phyloP scores from a whole-genome alignment of 108 stramenopile genomes.

The Discostella pseudostelligera region DNA sequence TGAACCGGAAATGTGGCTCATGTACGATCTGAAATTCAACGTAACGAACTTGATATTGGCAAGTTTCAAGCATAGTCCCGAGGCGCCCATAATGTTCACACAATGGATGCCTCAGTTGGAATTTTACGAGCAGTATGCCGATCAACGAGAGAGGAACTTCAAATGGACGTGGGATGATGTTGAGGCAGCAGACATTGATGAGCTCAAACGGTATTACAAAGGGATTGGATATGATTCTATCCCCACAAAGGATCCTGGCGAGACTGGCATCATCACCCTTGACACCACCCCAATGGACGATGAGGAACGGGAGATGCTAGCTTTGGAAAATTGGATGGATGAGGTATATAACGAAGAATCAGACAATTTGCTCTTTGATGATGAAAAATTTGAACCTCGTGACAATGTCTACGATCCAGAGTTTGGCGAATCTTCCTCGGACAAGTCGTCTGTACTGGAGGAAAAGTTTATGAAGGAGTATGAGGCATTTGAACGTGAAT shows the following conservation, averaged over 20 bases:
- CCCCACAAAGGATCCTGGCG: slow-evolving; percentile 63
- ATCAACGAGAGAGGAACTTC: slow-evolving; percentile 66
- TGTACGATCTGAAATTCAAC: slow-evolving; percentile 84
- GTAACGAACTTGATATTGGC: slow-evolving; percentile 82
- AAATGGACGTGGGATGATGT: slow-evolving; percentile 83
- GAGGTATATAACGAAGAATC: slow-evolving; percentile 86
- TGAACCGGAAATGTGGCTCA: slow-evolving; percentile 59
- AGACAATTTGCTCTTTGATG: slow-evolving; percentile 81
- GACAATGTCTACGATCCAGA: slow-evolving; percentile 76
- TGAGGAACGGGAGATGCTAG: slow-evolving; percentile 84
- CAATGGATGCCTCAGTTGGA: slow-evolving; percentile 86
- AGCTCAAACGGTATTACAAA: slow-evolving; percentile 71
- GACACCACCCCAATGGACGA: slow-evolving; percentile 70
- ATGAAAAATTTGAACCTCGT: slow-evolving; percentile 71
- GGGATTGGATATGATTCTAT: slow-evolving; percentile 81
- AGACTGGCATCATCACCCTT: slow-evolving; percentile 72
- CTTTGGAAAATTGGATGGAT: slow-evolving; percentile 80
- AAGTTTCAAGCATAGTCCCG: slow-evolving; percentile 74
- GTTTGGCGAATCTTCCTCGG: slow-evolving; percentile 62
- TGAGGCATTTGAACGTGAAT: slow-evolving; percentile 60
- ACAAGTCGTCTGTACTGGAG: slow-evolving; percentile 58
- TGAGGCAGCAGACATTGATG: slow-evolving; percentile 68
- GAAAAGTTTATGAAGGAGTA: slow-evolving; percentile 63
- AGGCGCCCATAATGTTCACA: slow-evolving; percentile 74
- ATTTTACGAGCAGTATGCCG: slow-evolving; percentile 64